These are phyloP conservation scores for Cyclostephanos tholiformis DNA, from an alignment of 108 stramenopile genomes.

Conservation along the genomic window DNA sequence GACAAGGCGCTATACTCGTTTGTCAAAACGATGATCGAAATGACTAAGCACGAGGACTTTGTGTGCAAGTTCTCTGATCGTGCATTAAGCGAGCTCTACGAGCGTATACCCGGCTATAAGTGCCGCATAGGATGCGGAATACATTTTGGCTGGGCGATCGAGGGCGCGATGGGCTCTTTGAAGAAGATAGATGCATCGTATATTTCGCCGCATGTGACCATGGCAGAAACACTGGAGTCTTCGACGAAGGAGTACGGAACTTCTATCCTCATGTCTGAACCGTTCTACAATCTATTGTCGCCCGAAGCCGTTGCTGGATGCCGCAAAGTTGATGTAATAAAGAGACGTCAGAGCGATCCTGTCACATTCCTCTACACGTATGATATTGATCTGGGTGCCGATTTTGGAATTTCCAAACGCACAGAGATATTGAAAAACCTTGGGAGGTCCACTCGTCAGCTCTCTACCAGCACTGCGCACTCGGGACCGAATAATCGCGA, in stretches of 20 bases:
- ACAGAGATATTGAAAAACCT: not conserved
- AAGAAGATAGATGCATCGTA: conserved; percentile 85
- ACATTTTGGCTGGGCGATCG: conserved; percentile 85
- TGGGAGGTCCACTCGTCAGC: conserved; percentile 7
- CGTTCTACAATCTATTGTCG: conserved; percentile 48
- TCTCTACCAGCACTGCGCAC: not conserved
- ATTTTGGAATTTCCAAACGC: conserved; percentile 9
- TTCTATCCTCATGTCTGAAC: conserved; percentile 63
- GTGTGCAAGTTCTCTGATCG: conserved; percentile 60
- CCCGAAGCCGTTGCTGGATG: conserved; percentile 44
- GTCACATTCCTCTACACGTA: conserved; percentile 50
- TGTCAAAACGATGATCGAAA: conserved; percentile 64
- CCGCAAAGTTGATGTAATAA: conserved; percentile 49
- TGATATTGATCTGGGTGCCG: conserved; percentile 44
- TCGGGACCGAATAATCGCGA: not conserved
- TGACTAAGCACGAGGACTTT: conserved; percentile 60
- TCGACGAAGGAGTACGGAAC: conserved; percentile 72
- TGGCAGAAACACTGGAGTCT: conserved; percentile 67
- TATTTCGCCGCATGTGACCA: conserved; percentile 77
- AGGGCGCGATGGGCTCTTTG: conserved; percentile 78
- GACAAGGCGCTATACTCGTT: conserved; percentile 63
- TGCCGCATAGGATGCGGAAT: conserved; percentile 75
- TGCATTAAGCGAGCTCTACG: conserved; percentile 56
- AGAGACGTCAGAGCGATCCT: conserved; percentile 28
- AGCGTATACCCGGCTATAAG: conserved; percentile 61